A percentile compares a stretch with the other conserved stretches of the same genome.
These are phyloP conservation scores for Solanum pinnatisectum DNA, from an alignment of 257 asterid genomes.

Conservation along the genomic window DNA sequence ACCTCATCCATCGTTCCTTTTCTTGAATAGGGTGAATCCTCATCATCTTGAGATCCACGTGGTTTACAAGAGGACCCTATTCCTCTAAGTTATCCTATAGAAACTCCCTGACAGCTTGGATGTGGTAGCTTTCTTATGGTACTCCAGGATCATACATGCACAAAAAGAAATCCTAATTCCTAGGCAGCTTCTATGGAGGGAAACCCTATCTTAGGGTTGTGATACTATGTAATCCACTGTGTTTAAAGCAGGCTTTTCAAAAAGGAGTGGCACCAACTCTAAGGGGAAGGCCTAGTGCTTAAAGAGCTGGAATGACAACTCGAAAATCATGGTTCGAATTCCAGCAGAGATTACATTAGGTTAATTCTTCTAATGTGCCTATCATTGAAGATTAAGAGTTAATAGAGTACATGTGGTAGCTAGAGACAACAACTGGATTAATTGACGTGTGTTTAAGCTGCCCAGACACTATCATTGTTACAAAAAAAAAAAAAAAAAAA, in stretches of 20 bases:
- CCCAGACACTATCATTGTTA: background rate
- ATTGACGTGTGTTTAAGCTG: background rate
- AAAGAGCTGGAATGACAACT: background rate
- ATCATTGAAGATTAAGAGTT: background rate
- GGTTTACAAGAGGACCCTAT: background rate
- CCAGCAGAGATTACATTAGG: background rate
- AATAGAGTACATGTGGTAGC: background rate
- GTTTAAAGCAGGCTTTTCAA: background rate
- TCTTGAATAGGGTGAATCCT: background rate
- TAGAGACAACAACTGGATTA: background rate
- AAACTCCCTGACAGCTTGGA: background rate
- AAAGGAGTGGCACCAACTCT: background rate
- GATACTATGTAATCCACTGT: background rate
- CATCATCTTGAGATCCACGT: background rate
- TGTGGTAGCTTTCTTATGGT: background rate
- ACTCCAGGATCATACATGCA: background rate
- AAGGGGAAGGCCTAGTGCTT: background rate
- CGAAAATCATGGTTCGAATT: background rate
- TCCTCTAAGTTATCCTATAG: background rate
- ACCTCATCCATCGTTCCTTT: background rate
- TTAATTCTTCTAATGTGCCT: background rate
- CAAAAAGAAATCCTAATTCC: background rate
- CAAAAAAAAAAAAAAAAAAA: no score
- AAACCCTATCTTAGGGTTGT: background rate
- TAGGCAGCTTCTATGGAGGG: no score